Evolutionary conservation across 768 basidiomycete genomes (phyloP).

Genomic region (Arthromyces matolae): DNA sequence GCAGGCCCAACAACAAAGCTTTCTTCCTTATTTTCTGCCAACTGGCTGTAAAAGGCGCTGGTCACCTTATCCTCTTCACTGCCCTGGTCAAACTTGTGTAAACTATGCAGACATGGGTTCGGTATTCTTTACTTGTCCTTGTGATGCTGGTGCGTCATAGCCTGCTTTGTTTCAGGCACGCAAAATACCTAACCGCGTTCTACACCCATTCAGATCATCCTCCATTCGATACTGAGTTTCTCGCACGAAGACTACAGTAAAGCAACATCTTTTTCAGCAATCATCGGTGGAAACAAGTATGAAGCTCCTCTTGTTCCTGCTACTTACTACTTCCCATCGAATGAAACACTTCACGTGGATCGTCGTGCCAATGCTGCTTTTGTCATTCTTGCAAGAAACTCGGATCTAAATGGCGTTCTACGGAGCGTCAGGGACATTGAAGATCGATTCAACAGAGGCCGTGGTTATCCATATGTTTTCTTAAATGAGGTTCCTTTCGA

Average conservation of each 20-base stretch:
- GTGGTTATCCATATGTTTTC: constrained; percentile 84
- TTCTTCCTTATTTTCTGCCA: neutral
- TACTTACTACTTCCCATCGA: constrained; percentile 18
- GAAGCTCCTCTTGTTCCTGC: constrained; percentile 27
- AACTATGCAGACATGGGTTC: constrained; percentile 18
- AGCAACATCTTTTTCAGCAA: constrained; percentile 35
- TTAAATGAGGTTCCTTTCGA: constrained; percentile 82
- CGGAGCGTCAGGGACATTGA: constrained; percentile 72
- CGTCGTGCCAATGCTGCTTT: constrained; percentile 37
- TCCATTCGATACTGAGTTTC: constrained; percentile 42
- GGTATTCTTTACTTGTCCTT: constrained; percentile 15
- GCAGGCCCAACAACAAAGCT: neutral
- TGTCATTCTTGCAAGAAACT: constrained; percentile 59
- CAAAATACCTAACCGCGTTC: neutral
- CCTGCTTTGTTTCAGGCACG: too few species aligned
- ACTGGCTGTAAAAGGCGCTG: neutral
- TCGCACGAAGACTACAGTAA: constrained; percentile 43
- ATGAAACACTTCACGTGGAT: constrained; percentile 11
- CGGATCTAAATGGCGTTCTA: constrained; percentile 56
- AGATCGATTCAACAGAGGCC: constrained; percentile 74
- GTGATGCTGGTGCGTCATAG: constrained; percentile 16
- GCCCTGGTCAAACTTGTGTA: neutral
- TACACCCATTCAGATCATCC: constrained; percentile 31
- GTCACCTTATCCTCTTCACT: neutral
- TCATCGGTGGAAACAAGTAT: constrained; percentile 19